Evolutionary conservation across 1,139 yeast genomes (phyloP), one percentile per base, ranked within the genome.

Genomic region (Nakaseomyces bracarensis): DNA sequence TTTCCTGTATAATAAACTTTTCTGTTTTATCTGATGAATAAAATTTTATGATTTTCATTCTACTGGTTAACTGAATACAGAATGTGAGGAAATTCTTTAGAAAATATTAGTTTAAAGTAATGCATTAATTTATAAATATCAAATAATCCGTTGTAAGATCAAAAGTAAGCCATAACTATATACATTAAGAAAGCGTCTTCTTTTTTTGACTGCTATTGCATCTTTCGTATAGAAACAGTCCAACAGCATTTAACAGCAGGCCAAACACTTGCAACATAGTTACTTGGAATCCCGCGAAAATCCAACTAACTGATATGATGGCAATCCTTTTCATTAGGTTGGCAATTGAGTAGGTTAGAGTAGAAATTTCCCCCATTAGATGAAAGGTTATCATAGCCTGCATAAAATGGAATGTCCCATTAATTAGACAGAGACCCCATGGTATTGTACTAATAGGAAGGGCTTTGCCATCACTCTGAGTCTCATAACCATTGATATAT

Each of bases 321-420:
- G 85, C 82, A 44, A 91, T 86, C 55, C 96, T 77, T 63, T 91
- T 91, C 66, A 89, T 70, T 54, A 91, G 76, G 56, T 85, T 84
- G 35, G 97, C 97, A 55, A 91, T 86, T 22, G 95, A 83, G 64
- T 91, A 91, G 45, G 93, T 84, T 39, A 91, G 84, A 0, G 97
- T 93, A n/a, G 93, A 79, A 26, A 91, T 78, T 58, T 82, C 71
- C 19, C 97, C 96, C 50, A 91, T 69, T 34, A 91, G 75, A 64
- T 86, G 95, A 65, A 87, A 91, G 26, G 96, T 95, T 43, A 89
- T 72, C 55, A 89, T 67, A 40, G 94, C 82, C 66, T 91, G 98
- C 44, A 80, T 60, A 56, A 87, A 89, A 66, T 91, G 98, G 23
- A 89, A 75, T 3, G 80, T 53, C 2, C 97, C 96, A 61, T 89